Evolutionary conservation across 2,329 filamentous ascomycete species (phyloP).

Genomic region (Fusarium brevicatenulatum): DNA sequence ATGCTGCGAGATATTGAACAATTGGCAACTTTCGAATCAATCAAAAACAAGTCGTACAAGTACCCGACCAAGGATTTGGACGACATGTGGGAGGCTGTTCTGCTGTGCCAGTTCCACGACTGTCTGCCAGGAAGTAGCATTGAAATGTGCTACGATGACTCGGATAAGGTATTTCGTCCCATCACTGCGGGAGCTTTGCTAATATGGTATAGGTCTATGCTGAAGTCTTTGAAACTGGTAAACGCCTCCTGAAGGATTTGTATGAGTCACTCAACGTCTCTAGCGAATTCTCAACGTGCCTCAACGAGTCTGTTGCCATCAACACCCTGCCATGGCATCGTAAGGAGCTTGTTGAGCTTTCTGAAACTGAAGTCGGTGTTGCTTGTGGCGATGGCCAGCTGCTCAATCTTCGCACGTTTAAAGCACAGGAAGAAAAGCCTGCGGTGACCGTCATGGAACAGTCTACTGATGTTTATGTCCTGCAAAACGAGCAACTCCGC

Average conservation of each 20-base stretch:
- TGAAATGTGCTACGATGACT: conserved; percentile 98
- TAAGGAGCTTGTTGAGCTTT: conserved; percentile 75
- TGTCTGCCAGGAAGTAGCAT: conserved; percentile 95
- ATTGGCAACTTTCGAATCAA: conserved; percentile 84
- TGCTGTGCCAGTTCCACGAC: conserved; percentile 97
- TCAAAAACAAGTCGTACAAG: conserved; percentile 77
- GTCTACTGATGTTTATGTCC: conserved; percentile 73
- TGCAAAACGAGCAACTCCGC: conserved; percentile 81
- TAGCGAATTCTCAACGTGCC: conserved; percentile 51
- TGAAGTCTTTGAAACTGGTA: conserved; percentile 80
- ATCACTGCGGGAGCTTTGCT: not conserved
- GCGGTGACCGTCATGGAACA: conserved; percentile 64
- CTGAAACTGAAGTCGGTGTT: conserved; percentile 62
- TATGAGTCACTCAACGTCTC: conserved; percentile 73
- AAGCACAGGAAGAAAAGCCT: conserved; percentile 55
- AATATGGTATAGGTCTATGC: conserved; percentile 72
- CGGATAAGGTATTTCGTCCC: conserved; percentile 70
- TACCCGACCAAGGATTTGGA: conserved; percentile 97
- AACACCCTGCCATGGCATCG: conserved; percentile 92
- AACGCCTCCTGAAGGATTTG: conserved; percentile 76
- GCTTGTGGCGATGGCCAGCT: conserved; percentile 67
- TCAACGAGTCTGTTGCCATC: conserved; percentile 69
- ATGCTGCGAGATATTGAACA: conserved; percentile 89
- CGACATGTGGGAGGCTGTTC: conserved; percentile 90
- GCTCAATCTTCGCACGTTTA: conserved; percentile 61